Base-by-base conservation (phyloP, 129 eudicot species). In the Flaveria sonorensis region DNA sequence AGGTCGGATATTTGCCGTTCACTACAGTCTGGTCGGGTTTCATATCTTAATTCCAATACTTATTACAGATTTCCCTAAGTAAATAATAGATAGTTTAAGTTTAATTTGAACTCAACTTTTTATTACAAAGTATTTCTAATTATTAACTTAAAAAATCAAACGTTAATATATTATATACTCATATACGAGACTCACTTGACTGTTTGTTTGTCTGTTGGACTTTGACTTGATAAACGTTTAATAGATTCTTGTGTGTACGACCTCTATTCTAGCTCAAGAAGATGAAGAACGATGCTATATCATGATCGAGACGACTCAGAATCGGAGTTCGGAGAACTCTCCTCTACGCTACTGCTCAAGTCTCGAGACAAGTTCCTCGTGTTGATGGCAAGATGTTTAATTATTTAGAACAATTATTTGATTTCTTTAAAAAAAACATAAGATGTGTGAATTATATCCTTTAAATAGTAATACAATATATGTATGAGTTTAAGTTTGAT, bases 11-110 rank as follows among this genome's bases (percentile, higher is more conserved):
- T 18, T 67, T 40, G 50, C 51, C 47, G 15, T 64, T 64, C 70
- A 32, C 70, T 21, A 64, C 21, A 26, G 46, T 15, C 21, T 32
- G 70, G 70, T 65, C 70, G 70, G 72, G 32, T 12, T 67, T 45
- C 13, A 12, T 3, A 0, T 28, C 56, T 68, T 20, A 45, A 21
- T 42, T 45, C 32, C 71, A 36, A 66, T 10, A 1, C 13, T 12
- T 23, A 45, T 45, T 11, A n/a, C 51, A 40, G 7, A 1, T 66
- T 66, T 39, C 14, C 28, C 21, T 20, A 39, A 66, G 13, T 10
- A 43, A 66, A 67, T 18, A 67, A 11, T 32, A 26, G 42, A 2
- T 18, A 67, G 28, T 60, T 24, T 23, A 59, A 48, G 4, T 14
- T 12, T 7, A 20, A 10, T 9, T 57, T 20, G 13, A 14, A 47